These are phyloP conservation scores for Entonaema liquescens DNA, from an alignment of 495 filamentous ascomycete species.

Conservation along the genomic window DNA sequence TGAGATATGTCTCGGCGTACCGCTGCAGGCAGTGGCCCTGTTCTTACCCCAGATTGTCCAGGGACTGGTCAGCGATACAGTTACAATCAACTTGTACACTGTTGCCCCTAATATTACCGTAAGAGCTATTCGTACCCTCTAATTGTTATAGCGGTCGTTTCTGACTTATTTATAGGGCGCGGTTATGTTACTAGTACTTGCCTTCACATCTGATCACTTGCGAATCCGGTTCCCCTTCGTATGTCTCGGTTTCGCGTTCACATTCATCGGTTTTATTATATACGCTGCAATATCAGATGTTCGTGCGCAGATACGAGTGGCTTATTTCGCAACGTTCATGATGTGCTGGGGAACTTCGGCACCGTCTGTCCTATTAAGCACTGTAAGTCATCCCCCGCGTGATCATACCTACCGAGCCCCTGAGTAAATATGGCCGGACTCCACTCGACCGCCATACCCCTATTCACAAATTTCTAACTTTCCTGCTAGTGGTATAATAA, in stretches of 20 bases:
- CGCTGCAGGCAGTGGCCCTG: constrained; percentile 72
- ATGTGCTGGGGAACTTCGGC: constrained; percentile 79
- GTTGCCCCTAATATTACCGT: constrained; percentile 73
- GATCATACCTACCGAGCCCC: too few relatives aligned
- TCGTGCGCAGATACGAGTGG: constrained; percentile 63
- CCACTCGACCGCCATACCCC: not conserved
- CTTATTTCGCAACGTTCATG: constrained; percentile 83
- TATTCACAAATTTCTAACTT: constrained; percentile 6
- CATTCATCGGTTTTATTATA: constrained; percentile 79
- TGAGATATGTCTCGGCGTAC: constrained; percentile 79
- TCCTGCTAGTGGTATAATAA: constrained; percentile 74
- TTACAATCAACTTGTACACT: constrained; percentile 81
- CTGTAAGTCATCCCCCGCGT: constrained; percentile 45
- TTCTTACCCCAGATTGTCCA: constrained; percentile 80
- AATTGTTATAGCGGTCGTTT: constrained; percentile 28
- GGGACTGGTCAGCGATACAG: constrained; percentile 66
- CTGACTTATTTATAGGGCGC: constrained; percentile 61
- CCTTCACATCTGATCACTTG: constrained; percentile 70
- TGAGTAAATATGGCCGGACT: not conserved
- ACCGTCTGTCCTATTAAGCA: constrained; percentile 62
- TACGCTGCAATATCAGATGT: constrained; percentile 73
- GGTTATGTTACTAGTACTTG: constrained; percentile 72
- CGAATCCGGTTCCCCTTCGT: constrained; percentile 78
- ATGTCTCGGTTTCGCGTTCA: constrained; percentile 74
- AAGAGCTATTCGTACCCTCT: constrained; percentile 1